Evolutionary conservation across 108 stramenopile genomes (phyloP).

Genomic region (Conticribra weissflogii): DNA sequence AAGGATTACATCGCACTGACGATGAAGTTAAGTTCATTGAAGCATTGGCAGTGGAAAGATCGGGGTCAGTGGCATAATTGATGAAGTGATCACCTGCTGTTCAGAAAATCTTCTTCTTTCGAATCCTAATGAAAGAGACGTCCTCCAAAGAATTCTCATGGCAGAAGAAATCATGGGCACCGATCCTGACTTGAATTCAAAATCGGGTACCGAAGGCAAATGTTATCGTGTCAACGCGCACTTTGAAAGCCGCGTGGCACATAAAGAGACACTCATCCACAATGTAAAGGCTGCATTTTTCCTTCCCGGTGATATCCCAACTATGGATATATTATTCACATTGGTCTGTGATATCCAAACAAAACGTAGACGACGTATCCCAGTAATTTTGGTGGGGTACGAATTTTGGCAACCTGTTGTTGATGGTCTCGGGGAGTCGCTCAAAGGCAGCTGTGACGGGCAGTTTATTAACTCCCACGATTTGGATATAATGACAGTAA

Average conservation of each 20-base stretch:
- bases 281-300: conserved; percentile 38
- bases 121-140: background rate
- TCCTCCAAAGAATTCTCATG: conserved; percentile 40
- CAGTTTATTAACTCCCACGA: conserved; percentile 35
- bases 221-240: conserved; percentile 11
- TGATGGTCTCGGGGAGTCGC: conserved; percentile 20
- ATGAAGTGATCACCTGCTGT: conserved; percentile 17
- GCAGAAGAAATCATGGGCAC: conserved; percentile 25
- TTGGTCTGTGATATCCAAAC: conserved; percentile 46
- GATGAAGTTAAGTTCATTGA: conserved; percentile 21
- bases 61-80: conserved; percentile 18
- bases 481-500: conserved; percentile 39
- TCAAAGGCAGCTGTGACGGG: conserved; percentile 33
- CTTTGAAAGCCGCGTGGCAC: conserved; percentile 33
- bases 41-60: conserved; percentile 16
- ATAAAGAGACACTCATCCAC: conserved; percentile 22
- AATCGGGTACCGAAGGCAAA: background rate
- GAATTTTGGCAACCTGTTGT: conserved; percentile 42
- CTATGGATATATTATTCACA: conserved; percentile 31
- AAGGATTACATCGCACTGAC: conserved; percentile 18
- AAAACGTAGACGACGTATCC: conserved; percentile 21
- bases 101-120: background rate
- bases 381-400: conserved; percentile 27
- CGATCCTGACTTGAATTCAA: background rate
- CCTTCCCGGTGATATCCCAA: conserved; percentile 27